Conservation (phyloP, 2,329 filamentous ascomycete genomes). For the Penicillium janthinellum region DNA sequence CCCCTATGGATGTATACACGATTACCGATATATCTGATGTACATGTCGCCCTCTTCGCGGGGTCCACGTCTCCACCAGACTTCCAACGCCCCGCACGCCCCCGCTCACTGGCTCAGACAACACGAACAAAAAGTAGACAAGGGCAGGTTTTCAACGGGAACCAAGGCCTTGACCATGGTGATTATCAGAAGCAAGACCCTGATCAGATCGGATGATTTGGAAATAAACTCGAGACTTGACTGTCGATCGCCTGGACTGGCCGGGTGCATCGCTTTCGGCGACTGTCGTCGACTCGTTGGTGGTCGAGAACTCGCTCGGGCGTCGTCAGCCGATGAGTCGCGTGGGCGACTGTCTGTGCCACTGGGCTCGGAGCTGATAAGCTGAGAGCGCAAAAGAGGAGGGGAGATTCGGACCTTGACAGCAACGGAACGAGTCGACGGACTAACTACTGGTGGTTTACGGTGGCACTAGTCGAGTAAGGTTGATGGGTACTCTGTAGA, state of each 20-base stretch:
- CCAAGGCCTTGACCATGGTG: no score
- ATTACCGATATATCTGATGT: no score
- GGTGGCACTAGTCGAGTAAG: neutral
- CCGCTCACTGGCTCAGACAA: no score
- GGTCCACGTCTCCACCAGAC: neutral
- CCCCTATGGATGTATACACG: no score
- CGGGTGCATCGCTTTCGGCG: no score
- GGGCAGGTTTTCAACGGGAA: no score
- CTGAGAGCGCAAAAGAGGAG: neutral
- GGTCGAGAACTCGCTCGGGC: neutral
- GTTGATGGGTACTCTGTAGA: neutral
- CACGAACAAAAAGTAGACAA: neutral
- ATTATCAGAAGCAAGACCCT: no score
- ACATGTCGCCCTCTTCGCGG: neutral
- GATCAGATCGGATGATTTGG: no score
- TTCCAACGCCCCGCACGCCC: no score
- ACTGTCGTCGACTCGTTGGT: neutral
- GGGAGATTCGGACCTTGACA: neutral
- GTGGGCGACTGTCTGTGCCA: conserved; percentile 15
- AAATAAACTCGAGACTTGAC: no score
- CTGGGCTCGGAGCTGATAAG: neutral
- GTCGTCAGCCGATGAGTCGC: conserved; percentile 19
- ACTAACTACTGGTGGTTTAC: neutral
- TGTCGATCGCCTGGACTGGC: no score
- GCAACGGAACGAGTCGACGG: neutral